Base-by-base conservation (phyloP, 1,284 basidiomycete species). In the Melampsora americana region DNA sequence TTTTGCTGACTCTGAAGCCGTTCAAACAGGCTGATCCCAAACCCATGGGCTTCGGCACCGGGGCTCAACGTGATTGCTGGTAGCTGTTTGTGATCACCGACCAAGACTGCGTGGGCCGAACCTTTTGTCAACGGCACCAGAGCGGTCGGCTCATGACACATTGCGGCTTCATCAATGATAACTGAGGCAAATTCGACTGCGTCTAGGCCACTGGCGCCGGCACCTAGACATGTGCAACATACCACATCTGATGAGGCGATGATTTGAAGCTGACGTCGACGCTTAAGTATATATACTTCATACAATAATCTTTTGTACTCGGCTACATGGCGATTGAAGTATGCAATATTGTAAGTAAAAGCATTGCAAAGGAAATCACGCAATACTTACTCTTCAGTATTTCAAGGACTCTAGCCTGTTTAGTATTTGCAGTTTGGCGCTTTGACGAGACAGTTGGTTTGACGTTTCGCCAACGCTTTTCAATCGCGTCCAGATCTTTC, bases 11-110 rank as follows among this genome's bases (percentile, higher is more conserved):
- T 62, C 30, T 62, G 61, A 30, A 97, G 85, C 39, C 94, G 86
- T 83, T 97, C 94, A 79, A 97, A 97, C 35, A 97, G 85, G 83
- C 91, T 93, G 23, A 88, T 87, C 1, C 89, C 89, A 20, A 95
- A 85, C 0, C 92, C 92, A 26, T 88, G 87, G 23, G 86, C 83
- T 80, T 88, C 86, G 0, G 90, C 92, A 80, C 90, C 61, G 2
- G 61, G 61, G 30, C 28, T 32, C 20, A 62, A 39, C 28, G 95
- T 92, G 71, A 96, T 89, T 0, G 95, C 93, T 26, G 94, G 92
- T n/a, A 96, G 86, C 82, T 97, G 95, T 82, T 95, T 95, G 84
- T 97, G 95, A 84, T 97, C 95, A 39, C 94, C 95, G 78, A 97
- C 95, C 69, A 97, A 87, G 3, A 91, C 88, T 42, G 93, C 86